Percentiles rank a stretch among this genome's conserved stretches.
Evolutionary conservation across 2,329 filamentous ascomycete genomes (phyloP).

Genomic region (Pleoardoris graminearum): DNA sequence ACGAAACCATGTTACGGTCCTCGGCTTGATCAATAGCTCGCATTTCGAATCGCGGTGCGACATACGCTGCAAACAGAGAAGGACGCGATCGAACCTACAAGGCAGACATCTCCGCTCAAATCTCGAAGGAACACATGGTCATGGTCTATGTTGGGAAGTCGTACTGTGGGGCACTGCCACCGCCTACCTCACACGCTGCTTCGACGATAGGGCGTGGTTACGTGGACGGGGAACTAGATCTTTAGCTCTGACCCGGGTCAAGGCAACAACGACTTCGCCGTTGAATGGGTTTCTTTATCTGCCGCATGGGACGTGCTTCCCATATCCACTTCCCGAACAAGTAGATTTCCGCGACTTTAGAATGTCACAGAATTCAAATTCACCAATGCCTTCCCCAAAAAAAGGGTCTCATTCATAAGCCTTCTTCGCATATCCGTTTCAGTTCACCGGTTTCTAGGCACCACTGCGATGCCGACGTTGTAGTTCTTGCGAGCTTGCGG

Average conservation of each 20-base stretch:
- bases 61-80: not conserved
- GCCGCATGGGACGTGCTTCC: not conserved
- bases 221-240: not conserved
- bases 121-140: not conserved
- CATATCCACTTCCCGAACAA: too few relatives aligned
- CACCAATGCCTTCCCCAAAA: not conserved
- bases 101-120: not conserved
- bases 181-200: not conserved
- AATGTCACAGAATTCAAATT: not conserved
- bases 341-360: too few relatives aligned
- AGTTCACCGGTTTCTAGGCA: conserved; percentile 2
- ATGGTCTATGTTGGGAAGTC: not conserved
- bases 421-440: not conserved
- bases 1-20: too few relatives aligned
- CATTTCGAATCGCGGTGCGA: not conserved
- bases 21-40: too few relatives aligned
- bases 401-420: not conserved
- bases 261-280: not conserved
- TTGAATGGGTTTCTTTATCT: not conserved
- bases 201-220: not conserved
- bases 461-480: not conserved
- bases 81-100: not conserved
- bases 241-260: not conserved
- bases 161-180: not conserved
- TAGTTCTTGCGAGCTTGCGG: not conserved